Conservation (phyloP, 495 filamentous ascomycete species). For the Penicillium silybi region DNA sequence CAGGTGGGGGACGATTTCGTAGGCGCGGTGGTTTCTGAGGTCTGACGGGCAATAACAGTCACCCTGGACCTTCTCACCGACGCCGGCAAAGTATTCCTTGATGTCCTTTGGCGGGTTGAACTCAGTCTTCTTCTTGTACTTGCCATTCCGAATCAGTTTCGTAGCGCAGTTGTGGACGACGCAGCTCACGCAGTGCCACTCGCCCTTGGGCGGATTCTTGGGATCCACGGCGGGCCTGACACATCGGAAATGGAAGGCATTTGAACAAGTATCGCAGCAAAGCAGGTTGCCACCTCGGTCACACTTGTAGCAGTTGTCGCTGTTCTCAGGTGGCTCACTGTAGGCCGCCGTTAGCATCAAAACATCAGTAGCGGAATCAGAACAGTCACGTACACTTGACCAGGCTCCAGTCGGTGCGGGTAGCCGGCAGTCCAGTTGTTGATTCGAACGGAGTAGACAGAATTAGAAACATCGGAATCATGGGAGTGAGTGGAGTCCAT, state of each 20-base stretch:
- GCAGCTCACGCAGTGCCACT: constrained; percentile 85
- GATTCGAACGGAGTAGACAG: constrained; percentile 10
- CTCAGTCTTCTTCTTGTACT: constrained; percentile 63
- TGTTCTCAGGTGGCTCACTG: constrained; percentile 58
- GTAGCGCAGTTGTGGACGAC: constrained; percentile 53
- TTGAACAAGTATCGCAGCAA: constrained; percentile 87
- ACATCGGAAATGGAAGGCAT: constrained; percentile 84
- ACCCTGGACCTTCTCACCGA: constrained; percentile 6
- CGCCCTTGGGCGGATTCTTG: constrained; percentile 59
- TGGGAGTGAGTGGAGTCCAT: constrained; percentile 14
- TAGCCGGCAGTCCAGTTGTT: constrained; percentile 12
- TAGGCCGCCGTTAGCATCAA: constrained; percentile 15
- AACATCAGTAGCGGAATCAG: not conserved
- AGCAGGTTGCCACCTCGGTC: constrained; percentile 75
- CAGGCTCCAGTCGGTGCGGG: constrained; percentile 13
- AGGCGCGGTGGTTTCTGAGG: constrained; percentile 11
- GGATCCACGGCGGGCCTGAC: constrained; percentile 71
- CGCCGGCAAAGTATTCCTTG: constrained; percentile 50
- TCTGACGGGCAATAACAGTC: constrained; percentile 9
- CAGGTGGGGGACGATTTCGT: constrained; percentile 25
- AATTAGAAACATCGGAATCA: constrained; percentile 14
- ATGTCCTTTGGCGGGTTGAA: constrained; percentile 67
- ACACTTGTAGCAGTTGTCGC: constrained; percentile 83
- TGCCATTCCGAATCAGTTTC: constrained; percentile 53
- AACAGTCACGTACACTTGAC: constrained; percentile 15